Evolutionary conservation across 2,329 filamentous ascomycete genomes (phyloP).

Genomic region (Sporothrix phasma): DNA sequence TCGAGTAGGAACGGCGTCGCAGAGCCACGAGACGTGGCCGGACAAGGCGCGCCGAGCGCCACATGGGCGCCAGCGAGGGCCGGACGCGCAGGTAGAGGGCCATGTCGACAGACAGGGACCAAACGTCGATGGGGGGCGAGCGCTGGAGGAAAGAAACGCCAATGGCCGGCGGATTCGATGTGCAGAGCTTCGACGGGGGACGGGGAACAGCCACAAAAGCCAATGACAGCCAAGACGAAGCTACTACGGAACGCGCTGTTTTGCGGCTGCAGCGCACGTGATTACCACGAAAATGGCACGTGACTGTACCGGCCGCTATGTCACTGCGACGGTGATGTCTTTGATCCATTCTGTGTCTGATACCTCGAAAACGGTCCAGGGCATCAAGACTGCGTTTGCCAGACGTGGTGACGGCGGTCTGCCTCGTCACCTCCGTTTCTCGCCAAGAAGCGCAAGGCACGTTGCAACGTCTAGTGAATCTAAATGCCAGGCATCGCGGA

Average conservation of each 20-base stretch:
- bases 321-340: too few species aligned
- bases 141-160: neutral
- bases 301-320: too few species aligned
- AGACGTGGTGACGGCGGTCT: too few species aligned
- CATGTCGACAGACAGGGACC: conserved; percentile 21
- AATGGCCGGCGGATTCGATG: conserved; percentile 7
- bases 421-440: too few species aligned
- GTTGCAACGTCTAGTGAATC: neutral
- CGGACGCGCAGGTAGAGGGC: conserved; percentile 24
- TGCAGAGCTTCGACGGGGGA: neutral
- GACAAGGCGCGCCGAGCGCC: neutral
- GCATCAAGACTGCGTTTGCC: too few species aligned
- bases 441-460: too few species aligned
- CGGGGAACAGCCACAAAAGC: too few species aligned
- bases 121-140: neutral
- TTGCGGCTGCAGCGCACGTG: neutral
- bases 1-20: neutral
- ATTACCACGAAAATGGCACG: neutral
- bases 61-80: conserved; percentile 17
- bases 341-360: too few species aligned
- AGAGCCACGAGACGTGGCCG: neutral
- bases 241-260: neutral
- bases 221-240: neutral
- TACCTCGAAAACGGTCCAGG: too few species aligned
- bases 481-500: too few species aligned